Evolutionary conservation across 495 filamentous ascomycete genomes (phyloP).

Genomic region (Ascodesmis nigricans): DNA sequence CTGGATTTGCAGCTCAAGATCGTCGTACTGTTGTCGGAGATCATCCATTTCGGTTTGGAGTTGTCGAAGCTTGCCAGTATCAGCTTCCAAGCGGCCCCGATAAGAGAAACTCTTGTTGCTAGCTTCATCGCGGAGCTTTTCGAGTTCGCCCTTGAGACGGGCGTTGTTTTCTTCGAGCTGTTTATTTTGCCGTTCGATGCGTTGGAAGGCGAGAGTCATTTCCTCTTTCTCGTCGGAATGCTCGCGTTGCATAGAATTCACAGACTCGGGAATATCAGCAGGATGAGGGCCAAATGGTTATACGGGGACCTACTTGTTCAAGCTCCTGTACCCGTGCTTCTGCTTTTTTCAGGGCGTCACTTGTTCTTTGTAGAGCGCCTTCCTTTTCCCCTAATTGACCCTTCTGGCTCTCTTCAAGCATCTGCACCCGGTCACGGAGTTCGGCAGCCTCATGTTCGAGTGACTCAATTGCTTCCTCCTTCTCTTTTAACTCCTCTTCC

Average conservation of each 20-base stretch:
- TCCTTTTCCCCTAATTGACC: constrained; percentile 36
- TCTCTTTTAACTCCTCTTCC: constrained; percentile 28
- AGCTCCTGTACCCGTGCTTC: constrained; percentile 16
- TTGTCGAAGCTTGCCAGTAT: constrained; percentile 40
- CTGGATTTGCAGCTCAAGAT: constrained; percentile 29
- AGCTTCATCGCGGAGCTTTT: constrained; percentile 51
- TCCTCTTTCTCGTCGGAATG: constrained; percentile 1
- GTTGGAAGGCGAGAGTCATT: constrained; percentile 14
- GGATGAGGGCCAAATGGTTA: background rate
- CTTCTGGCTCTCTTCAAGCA: constrained; percentile 37
- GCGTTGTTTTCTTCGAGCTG: constrained; percentile 25
- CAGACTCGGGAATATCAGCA: constrained; percentile 1
- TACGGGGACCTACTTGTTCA: constrained; percentile 11
- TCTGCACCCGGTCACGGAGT: constrained; percentile 38
- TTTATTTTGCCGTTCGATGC: constrained; percentile 13
- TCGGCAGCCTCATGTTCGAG: too few species aligned
- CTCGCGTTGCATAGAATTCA: constrained; percentile 3
- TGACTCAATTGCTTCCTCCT: too few species aligned
- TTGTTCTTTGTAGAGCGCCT: constrained; percentile 26
- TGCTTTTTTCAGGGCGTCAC: constrained; percentile 9
- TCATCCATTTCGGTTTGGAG: constrained; percentile 41
- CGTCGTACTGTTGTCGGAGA: constrained; percentile 35
- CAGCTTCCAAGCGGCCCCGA: constrained; percentile 49
- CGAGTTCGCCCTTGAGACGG: constrained; percentile 14
- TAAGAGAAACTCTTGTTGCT: constrained; percentile 56